Conservation (phyloP, 1,139 yeast species). For the Debaryomyces udenii region DNA sequence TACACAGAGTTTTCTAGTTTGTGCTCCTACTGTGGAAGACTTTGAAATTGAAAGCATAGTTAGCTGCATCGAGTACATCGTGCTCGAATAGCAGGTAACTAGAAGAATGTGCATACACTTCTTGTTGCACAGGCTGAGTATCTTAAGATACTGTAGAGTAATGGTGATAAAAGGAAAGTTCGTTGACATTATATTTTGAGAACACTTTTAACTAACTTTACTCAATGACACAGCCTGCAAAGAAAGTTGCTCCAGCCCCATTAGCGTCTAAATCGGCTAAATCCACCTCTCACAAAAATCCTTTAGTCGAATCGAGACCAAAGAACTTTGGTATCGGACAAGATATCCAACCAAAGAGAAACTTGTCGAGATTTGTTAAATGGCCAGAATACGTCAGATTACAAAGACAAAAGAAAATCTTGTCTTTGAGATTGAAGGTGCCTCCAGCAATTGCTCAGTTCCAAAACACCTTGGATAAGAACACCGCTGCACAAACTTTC, state of each 20-base stretch:
- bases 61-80: constrained; percentile 9
- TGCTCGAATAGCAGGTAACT: constrained; percentile 6
- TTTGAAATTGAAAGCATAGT: constrained; percentile 11
- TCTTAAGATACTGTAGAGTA: constrained; percentile 48
- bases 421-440: constrained; percentile 93
- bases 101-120: constrained; percentile 35
- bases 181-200: constrained; percentile 32
- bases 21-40: background rate
- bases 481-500: constrained; percentile 96
- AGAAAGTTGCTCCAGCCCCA: constrained; percentile 57
- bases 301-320: constrained; percentile 44
- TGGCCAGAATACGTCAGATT: constrained; percentile 97
- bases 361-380: constrained; percentile 84
- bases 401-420: constrained; percentile 92
- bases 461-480: constrained; percentile 94
- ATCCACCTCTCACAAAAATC: constrained; percentile 34
- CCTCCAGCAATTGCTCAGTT: constrained; percentile 98
- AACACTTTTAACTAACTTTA: constrained; percentile 38
- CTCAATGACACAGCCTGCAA: constrained; percentile 76
- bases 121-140: constrained; percentile 54
- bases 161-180: constrained; percentile 27
- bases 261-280: constrained; percentile 44
- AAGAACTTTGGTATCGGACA: constrained; percentile 49
- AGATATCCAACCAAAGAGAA: constrained; percentile 46
- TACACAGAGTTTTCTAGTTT: background rate